Percentiles rank a stretch among this genome's conserved stretches.
phyloP scores from a whole-genome alignment of 495 filamentous ascomycete genomes.

The Pyrenula aspistea region DNA sequence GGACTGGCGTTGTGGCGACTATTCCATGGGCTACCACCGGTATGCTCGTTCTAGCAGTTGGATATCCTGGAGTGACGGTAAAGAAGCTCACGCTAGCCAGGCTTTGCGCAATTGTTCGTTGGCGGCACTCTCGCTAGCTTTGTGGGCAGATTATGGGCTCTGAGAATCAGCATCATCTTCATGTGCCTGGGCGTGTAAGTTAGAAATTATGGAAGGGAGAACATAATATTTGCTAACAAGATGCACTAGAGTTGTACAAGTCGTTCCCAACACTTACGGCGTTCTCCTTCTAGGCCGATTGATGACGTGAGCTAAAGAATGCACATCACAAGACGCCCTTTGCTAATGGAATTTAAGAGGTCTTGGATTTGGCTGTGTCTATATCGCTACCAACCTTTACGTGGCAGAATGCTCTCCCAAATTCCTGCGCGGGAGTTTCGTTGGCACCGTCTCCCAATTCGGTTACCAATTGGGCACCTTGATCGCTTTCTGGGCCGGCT shows the following conservation, averaged over 20 bases:
- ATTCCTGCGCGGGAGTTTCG: slow-evolving; percentile 20
- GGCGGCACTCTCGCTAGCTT: slow-evolving; percentile 20
- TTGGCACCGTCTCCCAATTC: slow-evolving; percentile 21
- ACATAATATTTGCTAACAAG: background rate
- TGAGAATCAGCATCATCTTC: slow-evolving; percentile 18
- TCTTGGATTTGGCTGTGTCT: slow-evolving; percentile 25
- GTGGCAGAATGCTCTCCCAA: slow-evolving; percentile 24
- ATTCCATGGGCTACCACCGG: slow-evolving; percentile 27
- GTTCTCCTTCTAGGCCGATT: slow-evolving; percentile 22
- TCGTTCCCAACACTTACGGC: slow-evolving; percentile 24
- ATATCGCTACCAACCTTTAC: slow-evolving; percentile 25
- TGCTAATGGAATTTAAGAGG: slow-evolving; percentile 8
- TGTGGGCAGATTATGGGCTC: slow-evolving; percentile 22
- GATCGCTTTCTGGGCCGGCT: slow-evolving; percentile 26
- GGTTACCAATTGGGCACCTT: slow-evolving; percentile 14
- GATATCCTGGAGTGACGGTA: background rate
- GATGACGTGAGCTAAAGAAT: slow-evolving; percentile 14
- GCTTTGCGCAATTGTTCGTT: slow-evolving; percentile 16
- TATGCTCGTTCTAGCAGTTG: background rate
- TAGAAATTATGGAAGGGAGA: background rate
- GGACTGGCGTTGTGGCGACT: slow-evolving; percentile 20
- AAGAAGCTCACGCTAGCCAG: slow-evolving; percentile 1
- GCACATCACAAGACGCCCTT: background rate
- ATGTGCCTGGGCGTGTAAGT: slow-evolving; percentile 19
- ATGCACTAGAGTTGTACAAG: slow-evolving; percentile 14